phyloP scores from a whole-genome alignment of 306 rosid species.

The Corylus heterophylla region DNA sequence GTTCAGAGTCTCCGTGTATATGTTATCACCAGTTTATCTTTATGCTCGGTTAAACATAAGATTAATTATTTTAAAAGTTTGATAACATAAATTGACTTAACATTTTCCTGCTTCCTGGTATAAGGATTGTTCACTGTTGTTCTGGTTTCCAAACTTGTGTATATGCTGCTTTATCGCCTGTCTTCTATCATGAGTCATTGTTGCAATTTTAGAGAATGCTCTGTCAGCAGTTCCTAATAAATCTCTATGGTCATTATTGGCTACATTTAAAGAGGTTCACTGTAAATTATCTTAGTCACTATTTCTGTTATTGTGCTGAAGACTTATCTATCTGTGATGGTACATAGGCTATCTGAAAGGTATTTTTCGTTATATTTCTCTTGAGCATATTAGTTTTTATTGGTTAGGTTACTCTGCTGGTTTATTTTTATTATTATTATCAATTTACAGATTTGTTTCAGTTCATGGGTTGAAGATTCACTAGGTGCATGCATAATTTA shows the following conservation, averaged over 20 bases:
- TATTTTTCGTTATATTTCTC: not conserved
- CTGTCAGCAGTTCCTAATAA: too few relatives aligned
- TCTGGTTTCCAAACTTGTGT: too few relatives aligned
- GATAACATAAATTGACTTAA: not conserved
- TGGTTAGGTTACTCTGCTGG: not conserved
- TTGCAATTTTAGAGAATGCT: too few relatives aligned
- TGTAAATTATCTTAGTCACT: not conserved
- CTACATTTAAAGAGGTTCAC: not conserved
- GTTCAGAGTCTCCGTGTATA: not conserved
- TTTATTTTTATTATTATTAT: too few relatives aligned
- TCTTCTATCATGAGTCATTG: too few relatives aligned
- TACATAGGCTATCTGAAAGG: not conserved
- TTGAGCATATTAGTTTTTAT: not conserved
- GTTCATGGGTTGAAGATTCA: not conserved
- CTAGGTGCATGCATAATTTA: not conserved
- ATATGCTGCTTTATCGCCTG: too few relatives aligned
- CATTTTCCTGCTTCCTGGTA: too few relatives aligned
- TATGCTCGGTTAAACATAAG: not conserved
- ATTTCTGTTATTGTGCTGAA: not conserved
- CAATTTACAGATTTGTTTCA: too few relatives aligned
- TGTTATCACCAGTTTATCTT: not conserved
- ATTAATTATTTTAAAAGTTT: not conserved
- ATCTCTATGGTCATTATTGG: too few relatives aligned
- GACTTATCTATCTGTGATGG: not conserved
- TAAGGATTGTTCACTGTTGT: too few relatives aligned